Evolutionary conservation across 345 rosid species (phyloP), one percentile per base, ranked within the genome.

Genomic region (Trapa bicornis): DNA sequence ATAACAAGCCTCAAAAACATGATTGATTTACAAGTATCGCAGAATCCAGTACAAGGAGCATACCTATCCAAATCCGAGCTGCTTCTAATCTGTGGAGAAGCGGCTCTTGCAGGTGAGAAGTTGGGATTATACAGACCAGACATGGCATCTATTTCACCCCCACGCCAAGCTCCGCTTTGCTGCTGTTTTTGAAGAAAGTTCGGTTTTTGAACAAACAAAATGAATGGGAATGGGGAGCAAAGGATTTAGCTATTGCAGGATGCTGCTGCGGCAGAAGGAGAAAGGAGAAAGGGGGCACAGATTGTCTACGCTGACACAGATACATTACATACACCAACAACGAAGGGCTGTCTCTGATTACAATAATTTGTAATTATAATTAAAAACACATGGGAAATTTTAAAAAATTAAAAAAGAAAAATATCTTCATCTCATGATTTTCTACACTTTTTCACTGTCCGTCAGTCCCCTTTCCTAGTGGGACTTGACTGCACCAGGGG

Each of bases 61-160:
- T 64, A 88, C 97, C 97, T 85, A 79, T 91, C 97, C 71, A 87
- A 82, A 84, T 89, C 94, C 66, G 96, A 83, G 65, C 81, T 72
- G 83, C 82, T 84, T 86, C 96, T 84, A 85, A 89, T 91, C 85
- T 87, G 97, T 3, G 97, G 97, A 79, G 94, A 88, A 73, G 91
- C 91, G 75, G 96, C 93, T 77, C 97, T 80, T 67, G 93, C 92
- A 73, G 97, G 97, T 69, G 97, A 91, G 81, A 81, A 91, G 82
- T 82, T 87, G 74, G 88, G 80, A 83, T 92, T 87, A 80, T 89
- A 92, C 86, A 92, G 75, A 73, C 98, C 96, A 71, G 94, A 89
- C 98, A 92, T 89, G 72, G 80, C 72, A 70, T 61, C 43, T 48
- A 50, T 10, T 43, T 56, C 29, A 22, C 29, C 73, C 52, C 65